Evolutionary conservation across 768 basidiomycete species (phyloP).

Genomic region (Coprinopsis sp.): DNA sequence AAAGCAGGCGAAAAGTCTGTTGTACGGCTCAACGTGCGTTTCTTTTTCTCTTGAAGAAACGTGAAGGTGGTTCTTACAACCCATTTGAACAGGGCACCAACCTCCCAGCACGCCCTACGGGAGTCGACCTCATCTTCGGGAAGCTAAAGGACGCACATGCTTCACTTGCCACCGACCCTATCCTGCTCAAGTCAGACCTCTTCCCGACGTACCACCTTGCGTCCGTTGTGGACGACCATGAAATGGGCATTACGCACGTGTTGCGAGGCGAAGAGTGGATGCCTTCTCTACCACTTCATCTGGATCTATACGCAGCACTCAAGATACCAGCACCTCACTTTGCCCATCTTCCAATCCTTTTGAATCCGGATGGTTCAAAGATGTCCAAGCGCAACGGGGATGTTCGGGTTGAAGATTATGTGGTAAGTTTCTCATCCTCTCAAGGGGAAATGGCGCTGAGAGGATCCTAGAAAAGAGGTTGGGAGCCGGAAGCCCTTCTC

Average conservation of each 20-base stretch:
- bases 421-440: constrained; percentile 41
- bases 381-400: constrained; percentile 94
- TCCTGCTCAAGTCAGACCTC: constrained; percentile 86
- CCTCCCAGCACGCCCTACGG: constrained; percentile 45
- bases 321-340: constrained; percentile 71
- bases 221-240: constrained; percentile 91
- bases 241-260: constrained; percentile 96
- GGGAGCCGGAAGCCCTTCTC: constrained; percentile 83
- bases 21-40: constrained; percentile 80
- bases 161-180: constrained; percentile 82
- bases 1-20: constrained; percentile 74
- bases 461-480: constrained; percentile 63
- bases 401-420: constrained; percentile 81
- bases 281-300: constrained; percentile 85
- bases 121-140: constrained; percentile 75
- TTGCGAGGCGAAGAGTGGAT: constrained; percentile 99
- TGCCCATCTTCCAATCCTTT: constrained; percentile 85
- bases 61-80: not conserved
- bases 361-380: constrained; percentile 88
- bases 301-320: constrained; percentile 82
- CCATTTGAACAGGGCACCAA: constrained; percentile 46
- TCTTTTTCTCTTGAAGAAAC: not conserved
- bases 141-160: constrained; percentile 66
- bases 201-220: constrained; percentile 98
- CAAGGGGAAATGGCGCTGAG: not conserved